These are phyloP conservation scores for Acanthamoeba divionensis DNA, from an alignment of 208 protist species.

Conservation along the genomic window DNA sequence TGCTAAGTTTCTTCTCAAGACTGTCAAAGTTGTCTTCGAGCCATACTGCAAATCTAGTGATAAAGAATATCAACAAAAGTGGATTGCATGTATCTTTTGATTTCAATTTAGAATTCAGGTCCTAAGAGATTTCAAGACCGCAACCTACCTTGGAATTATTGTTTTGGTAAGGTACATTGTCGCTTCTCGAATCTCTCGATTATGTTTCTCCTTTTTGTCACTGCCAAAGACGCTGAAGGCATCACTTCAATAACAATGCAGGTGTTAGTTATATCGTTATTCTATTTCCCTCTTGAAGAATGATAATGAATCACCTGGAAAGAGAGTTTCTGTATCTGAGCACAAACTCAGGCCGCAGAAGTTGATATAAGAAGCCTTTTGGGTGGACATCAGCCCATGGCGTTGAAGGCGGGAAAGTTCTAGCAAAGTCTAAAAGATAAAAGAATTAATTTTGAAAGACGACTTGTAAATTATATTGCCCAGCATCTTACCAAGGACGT, in stretches of 20 bases:
- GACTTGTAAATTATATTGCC: not conserved
- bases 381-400: not conserved
- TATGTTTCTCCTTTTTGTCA: not conserved
- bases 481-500: not conserved
- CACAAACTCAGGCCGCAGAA: conserved; percentile 49
- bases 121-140: no score
- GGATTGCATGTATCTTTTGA: no score
- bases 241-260: not conserved
- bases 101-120: no score
- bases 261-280: not conserved
- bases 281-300: not conserved
- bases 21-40: conserved; percentile 7
- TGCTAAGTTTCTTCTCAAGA: conserved; percentile 23
- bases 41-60: conserved; percentile 21
- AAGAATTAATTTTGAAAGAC: not conserved
- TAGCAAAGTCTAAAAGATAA: conserved; percentile 24
- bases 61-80: not conserved
- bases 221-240: conserved; percentile 29
- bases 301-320: not conserved
- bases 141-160: conserved; percentile 9
- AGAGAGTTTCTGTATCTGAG: not conserved
- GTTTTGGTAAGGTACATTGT: not conserved
- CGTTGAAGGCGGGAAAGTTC: conserved; percentile 20
- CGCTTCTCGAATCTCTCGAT: conserved; percentile 4
- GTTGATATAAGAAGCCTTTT: conserved; percentile 9